A percentile compares a stretch with the other conserved stretches of the same genome.
These are phyloP conservation scores for Heritiera littoralis DNA, from an alignment of 345 rosid genomes.

Conservation along the genomic window DNA sequence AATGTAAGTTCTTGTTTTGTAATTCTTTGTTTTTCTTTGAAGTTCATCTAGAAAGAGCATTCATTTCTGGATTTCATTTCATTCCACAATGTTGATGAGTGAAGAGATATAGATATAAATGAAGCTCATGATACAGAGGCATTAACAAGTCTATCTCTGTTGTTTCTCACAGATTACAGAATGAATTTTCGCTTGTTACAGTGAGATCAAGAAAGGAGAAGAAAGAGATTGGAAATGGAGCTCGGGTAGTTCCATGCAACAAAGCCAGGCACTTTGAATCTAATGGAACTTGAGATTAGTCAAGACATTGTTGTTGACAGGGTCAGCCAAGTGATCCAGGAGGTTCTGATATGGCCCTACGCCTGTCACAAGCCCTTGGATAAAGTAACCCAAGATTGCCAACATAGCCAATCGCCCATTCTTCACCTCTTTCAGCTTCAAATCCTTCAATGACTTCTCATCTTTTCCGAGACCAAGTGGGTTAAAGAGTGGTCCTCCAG, in stretches of 20 bases:
- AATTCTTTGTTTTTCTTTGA: too few species aligned
- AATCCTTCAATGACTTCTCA: constrained; percentile 80
- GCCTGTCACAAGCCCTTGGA: constrained; percentile 83
- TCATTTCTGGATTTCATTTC: not conserved
- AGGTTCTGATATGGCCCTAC: constrained; percentile 97
- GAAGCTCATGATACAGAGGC: not conserved
- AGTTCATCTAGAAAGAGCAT: too few species aligned
- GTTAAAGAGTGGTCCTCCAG: constrained; percentile 93
- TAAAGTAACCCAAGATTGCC: constrained; percentile 77
- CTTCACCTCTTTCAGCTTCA: constrained; percentile 96
- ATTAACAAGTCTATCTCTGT: constrained; percentile 22
- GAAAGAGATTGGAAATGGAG: constrained; percentile 14
- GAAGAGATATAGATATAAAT: not conserved
- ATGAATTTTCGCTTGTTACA: constrained; percentile 52
- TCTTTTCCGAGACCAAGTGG: constrained; percentile 92
- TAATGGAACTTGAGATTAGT: constrained; percentile 96
- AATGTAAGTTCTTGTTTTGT: too few species aligned
- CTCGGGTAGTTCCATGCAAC: not conserved
- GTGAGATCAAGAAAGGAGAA: constrained; percentile 20
- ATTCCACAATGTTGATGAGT: not conserved
- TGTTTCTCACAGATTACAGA: constrained; percentile 45
- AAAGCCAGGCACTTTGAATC: constrained; percentile 17
- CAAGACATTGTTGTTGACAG: constrained; percentile 87
- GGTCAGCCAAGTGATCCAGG: constrained; percentile 91
- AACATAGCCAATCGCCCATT: constrained; percentile 92